A percentile compares a stretch with the other conserved stretches of the same genome.
Conservation (phyloP, 176 grass and related monocot genomes). For the Pontederia crassipes region DNA sequence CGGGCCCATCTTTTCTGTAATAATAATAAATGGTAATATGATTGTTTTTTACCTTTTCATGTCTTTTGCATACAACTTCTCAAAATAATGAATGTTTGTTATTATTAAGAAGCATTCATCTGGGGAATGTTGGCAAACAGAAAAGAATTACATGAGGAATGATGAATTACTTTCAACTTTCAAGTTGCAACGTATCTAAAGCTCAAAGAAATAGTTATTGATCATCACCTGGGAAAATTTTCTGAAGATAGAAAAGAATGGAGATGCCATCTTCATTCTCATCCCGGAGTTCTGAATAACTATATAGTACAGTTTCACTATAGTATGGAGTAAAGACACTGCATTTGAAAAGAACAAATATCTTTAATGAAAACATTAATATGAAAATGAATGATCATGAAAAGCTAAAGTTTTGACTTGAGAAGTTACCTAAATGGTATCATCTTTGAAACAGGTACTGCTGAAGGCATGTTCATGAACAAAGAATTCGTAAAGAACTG, state of each 20-base stretch:
- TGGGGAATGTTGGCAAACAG: too few relatives aligned
- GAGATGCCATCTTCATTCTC: slow-evolving; percentile 96
- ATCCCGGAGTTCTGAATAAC: slow-evolving; percentile 51
- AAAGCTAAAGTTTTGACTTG: slow-evolving; percentile 8
- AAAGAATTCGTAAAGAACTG: slow-evolving; percentile 90
- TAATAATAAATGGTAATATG: too few relatives aligned
- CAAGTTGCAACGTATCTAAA: neutral
- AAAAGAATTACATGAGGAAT: too few relatives aligned
- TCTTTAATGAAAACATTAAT: neutral
- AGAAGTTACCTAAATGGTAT: slow-evolving; percentile 73
- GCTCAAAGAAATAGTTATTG: neutral
- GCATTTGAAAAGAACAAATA: slow-evolving; percentile 38
- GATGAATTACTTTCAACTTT: neutral
- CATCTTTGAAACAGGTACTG: slow-evolving; percentile 86
- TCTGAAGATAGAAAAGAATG: slow-evolving; percentile 95
- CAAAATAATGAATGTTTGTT: too few relatives aligned
- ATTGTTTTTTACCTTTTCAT: too few relatives aligned
- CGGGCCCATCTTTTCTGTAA: too few relatives aligned
- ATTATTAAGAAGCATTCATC: too few relatives aligned
- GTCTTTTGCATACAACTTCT: too few relatives aligned
- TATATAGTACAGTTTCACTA: slow-evolving; percentile 93
- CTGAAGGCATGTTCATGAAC: slow-evolving; percentile 85
- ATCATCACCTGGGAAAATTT: slow-evolving; percentile 77
- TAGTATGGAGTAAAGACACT: slow-evolving; percentile 99
- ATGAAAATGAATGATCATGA: slow-evolving; percentile 1